Evolutionary conservation across 179 eudicot genomes (phyloP).

Genomic region (Drosera spatulata): DNA sequence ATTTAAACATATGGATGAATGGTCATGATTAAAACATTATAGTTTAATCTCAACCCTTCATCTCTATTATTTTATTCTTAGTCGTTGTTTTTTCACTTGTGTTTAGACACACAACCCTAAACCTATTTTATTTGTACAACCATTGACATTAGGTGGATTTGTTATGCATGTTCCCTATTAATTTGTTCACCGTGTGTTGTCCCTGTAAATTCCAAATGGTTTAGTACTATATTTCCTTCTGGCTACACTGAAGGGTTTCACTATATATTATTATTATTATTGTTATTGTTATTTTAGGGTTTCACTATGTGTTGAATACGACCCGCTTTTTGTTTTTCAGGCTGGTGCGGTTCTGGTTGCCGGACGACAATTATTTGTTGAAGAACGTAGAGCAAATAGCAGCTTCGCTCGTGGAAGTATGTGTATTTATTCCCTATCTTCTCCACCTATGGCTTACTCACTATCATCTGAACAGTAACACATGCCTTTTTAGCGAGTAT

Average conservation of each 20-base stretch:
- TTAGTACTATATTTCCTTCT: background rate
- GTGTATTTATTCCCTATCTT: conserved; percentile 12
- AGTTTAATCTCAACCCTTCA: too few relatives aligned
- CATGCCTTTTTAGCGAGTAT: too few relatives aligned
- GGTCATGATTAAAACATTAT: too few relatives aligned
- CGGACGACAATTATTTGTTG: conserved; percentile 73
- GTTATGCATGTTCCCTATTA: background rate
- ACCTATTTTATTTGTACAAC: too few relatives aligned
- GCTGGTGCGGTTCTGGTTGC: conserved; percentile 68
- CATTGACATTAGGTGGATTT: too few relatives aligned
- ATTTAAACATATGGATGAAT: too few relatives aligned
- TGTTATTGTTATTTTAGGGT: too few relatives aligned
- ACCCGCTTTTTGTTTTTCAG: conserved; percentile 20
- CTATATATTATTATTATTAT: too few relatives aligned
- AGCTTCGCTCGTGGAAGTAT: conserved; percentile 68
- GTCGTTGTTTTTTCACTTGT: background rate
- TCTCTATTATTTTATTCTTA: background rate
- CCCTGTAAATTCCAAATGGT: too few relatives aligned
- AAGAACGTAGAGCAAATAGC: conserved; percentile 86
- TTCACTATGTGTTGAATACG: too few relatives aligned
- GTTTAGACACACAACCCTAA: too few relatives aligned
- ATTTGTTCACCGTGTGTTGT: background rate
- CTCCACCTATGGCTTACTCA: background rate
- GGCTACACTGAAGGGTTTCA: conserved; percentile 2
- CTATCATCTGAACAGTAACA: background rate